Evolutionary conservation across 1,284 basidiomycete genomes (phyloP).

Genomic region (Papiliotrema flavescens): DNA sequence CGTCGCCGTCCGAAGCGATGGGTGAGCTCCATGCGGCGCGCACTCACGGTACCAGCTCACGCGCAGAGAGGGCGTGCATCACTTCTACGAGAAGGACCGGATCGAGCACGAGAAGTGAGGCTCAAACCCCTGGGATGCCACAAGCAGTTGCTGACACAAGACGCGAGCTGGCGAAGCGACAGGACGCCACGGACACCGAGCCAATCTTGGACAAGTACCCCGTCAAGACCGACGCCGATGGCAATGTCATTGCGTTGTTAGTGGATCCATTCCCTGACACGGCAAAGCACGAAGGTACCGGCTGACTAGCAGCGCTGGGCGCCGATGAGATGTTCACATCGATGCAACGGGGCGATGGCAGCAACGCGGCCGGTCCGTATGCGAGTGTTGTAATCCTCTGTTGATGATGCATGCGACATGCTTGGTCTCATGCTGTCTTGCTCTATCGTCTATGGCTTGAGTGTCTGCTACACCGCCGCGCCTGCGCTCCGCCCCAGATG

Average conservation of each 20-base stretch:
- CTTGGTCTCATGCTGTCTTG: too few species aligned
- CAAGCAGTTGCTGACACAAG: background rate
- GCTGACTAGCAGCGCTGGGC: background rate
- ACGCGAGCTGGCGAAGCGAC: background rate
- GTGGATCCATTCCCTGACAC: background rate
- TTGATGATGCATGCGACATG: too few species aligned
- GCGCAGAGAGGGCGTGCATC: background rate
- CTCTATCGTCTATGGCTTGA: too few species aligned
- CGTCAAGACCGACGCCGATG: background rate
- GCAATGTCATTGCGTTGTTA: background rate
- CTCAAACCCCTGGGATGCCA: background rate
- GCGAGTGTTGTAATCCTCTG: too few species aligned
- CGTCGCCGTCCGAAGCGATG: slow-evolving; percentile 1
- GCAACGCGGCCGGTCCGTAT: too few species aligned
- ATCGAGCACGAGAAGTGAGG: slow-evolving; percentile 1
- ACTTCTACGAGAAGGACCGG: slow-evolving; percentile 1
- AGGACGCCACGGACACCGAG: background rate
- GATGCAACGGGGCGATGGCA: too few species aligned
- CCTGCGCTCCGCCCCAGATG: too few species aligned
- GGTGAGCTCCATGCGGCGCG: background rate
- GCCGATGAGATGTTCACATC: too few species aligned
- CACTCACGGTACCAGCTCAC: background rate
- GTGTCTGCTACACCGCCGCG: too few species aligned
- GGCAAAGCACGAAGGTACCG: background rate
- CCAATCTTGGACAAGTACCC: background rate